Percentiles rank a stretch among this genome's conserved stretches.
Evolutionary conservation across 768 basidiomycete species (phyloP).

Genomic region (Boletus edulis): DNA sequence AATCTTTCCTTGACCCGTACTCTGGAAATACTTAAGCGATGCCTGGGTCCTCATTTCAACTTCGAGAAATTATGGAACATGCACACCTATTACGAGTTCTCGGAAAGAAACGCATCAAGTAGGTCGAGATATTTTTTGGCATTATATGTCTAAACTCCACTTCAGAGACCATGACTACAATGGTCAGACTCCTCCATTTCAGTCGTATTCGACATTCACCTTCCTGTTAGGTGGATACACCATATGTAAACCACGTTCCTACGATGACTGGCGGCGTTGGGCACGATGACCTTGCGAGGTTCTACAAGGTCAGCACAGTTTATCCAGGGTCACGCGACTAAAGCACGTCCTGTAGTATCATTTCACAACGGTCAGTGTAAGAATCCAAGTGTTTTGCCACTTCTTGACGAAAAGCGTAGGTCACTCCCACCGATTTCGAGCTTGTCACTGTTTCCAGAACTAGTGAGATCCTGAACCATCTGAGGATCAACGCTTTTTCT

Average conservation of each 20-base stretch:
- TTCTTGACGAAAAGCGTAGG: slow-evolving; percentile 21
- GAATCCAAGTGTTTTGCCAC: not conserved
- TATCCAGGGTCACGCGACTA: not conserved
- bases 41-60: slow-evolving; percentile 43
- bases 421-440: slow-evolving; percentile 40
- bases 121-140: slow-evolving; percentile 7
- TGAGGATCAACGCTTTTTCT: not conserved
- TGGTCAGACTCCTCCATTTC: slow-evolving; percentile 25
- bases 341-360: slow-evolving; percentile 32
- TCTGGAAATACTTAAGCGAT: slow-evolving; percentile 33
- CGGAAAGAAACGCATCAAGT: slow-evolving; percentile 39
- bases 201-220: not conserved
- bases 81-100: slow-evolving; percentile 46
- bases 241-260: slow-evolving; percentile 42
- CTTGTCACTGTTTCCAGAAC: slow-evolving; percentile 42
- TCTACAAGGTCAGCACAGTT: slow-evolving; percentile 38
- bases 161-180: slow-evolving; percentile 42
- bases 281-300: slow-evolving; percentile 39
- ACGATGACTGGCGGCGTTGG: slow-evolving; percentile 50
- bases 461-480: slow-evolving; percentile 21
- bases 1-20: slow-evolving; percentile 38
- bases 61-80: slow-evolving; percentile 47
- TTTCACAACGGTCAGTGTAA: slow-evolving; percentile 32
- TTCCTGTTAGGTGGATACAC: slow-evolving; percentile 35
- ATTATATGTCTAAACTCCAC: not conserved